These are phyloP conservation scores for Guadua angustifolia DNA, from an alignment of 176 grass and related monocot genomes.

Conservation along the genomic window DNA sequence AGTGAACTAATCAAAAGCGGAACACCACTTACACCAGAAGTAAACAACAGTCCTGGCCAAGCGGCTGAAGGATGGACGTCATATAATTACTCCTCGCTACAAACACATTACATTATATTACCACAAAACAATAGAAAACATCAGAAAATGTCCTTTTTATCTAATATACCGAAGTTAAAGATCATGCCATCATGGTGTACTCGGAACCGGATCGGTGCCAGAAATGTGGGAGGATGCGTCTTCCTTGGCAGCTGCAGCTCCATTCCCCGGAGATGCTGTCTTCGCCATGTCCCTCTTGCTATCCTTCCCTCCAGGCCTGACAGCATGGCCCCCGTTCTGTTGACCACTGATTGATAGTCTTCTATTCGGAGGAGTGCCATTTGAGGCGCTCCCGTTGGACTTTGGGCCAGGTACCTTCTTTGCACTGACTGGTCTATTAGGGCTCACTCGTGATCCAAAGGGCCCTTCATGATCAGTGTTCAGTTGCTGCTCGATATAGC, in stretches of 20 bases:
- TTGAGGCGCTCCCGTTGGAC: constrained; percentile 62
- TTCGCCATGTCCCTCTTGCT: constrained; percentile 56
- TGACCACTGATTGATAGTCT: constrained; percentile 73
- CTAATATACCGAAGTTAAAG: constrained; percentile 59
- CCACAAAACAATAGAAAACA: constrained; percentile 50
- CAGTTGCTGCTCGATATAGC: constrained; percentile 59
- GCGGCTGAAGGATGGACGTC: constrained; percentile 2
- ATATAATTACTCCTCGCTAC: constrained; percentile 53
- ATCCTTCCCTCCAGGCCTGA: constrained; percentile 70
- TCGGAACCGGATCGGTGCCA: constrained; percentile 50
- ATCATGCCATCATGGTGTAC: constrained; percentile 58
- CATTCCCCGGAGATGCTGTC: constrained; percentile 46
- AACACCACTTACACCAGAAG: constrained; percentile 31
- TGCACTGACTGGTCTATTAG: constrained; percentile 58
- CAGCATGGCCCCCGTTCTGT: constrained; percentile 56
- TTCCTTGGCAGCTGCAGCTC: constrained; percentile 45
- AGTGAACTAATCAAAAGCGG: constrained; percentile 43
- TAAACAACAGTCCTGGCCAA: constrained; percentile 38
- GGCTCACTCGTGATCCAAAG: constrained; percentile 68
- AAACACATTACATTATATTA: constrained; percentile 56
- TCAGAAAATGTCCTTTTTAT: constrained; percentile 46
- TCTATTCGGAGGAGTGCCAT: constrained; percentile 66
- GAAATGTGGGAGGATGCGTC: constrained; percentile 54
- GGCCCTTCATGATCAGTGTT: constrained; percentile 68
- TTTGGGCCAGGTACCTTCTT: constrained; percentile 73